Base-by-base conservation (phyloP, 2,329 filamentous ascomycete genomes). In the Microcyclospora pomicola region DNA sequence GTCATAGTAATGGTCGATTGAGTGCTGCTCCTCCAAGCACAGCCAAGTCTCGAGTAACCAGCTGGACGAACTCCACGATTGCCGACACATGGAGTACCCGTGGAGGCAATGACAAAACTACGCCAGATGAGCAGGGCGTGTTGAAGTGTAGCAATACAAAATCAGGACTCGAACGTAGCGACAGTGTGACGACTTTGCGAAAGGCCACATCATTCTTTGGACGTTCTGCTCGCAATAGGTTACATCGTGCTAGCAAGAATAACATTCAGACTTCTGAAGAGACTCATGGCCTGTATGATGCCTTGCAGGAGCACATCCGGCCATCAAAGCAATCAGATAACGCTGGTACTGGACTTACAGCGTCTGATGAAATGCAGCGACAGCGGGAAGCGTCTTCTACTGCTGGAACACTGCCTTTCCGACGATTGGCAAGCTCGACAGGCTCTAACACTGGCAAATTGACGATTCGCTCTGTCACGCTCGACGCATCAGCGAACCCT, bases 31-130 rank as follows among this genome's bases (percentile, higher is more conserved):
- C 58, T 36, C 50, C 49, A 1, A 62, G 58, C 11, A 69, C 72
- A 30, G 69, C 74, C 14, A 72, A 64, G 45, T 80, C 76, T n/a
- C 63, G 79, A 15, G 73, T 82, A 36, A 82, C 79, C 2, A 85
- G 80, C 54, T 84, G 80, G 80, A 72, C 71, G 4, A 73, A 75
- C 43, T 81, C 79, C 0, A 73, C 71, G 1, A 65, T 67, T 2
- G 69, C 69, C 40, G 75, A 71, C 2, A 68, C 72, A 2, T 58
- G 67, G 5, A 73, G 54, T 41, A 67, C 62, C 41, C 64, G 42
- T 28, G 19, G 33, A 33, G 35, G 33, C 14, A 15, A 31, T 31
- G 39, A 33, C 13, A 15, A 31, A 31, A 15, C 15, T 24, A 10
- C 29, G 10, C 37, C 39, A 10, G 38, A 46, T 15, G 34, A 47